These are phyloP conservation scores for Apiotrichum sp. DNA, from an alignment of 1,284 basidiomycete genomes.

Conservation along the genomic window DNA sequence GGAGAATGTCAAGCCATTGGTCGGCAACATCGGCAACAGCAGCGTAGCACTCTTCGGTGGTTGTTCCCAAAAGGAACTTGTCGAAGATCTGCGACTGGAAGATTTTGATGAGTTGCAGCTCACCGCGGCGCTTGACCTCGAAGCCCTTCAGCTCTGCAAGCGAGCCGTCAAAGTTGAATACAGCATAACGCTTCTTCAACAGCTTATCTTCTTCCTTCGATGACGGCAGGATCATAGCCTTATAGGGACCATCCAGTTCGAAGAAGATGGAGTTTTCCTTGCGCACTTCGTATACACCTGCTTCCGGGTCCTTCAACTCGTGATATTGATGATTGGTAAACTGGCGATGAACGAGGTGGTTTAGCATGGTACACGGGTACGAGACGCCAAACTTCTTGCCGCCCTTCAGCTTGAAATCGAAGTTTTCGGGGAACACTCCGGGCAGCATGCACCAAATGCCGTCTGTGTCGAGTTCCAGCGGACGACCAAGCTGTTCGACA, in stretches of 20 bases:
- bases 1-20: conserved; percentile 96
- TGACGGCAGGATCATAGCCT: conserved; percentile 97
- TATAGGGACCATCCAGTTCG: conserved; percentile 97
- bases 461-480: conserved; percentile 96
- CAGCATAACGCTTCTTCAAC: conserved; percentile 97
- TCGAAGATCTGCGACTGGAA: conserved; percentile 99
- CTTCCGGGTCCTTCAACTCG: conserved; percentile 70
- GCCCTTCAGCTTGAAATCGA: conserved; percentile 82
- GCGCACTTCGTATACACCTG: conserved; percentile 77
- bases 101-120: conserved; percentile 98
- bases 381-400: conserved; percentile 88
- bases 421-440: conserved; percentile 95
- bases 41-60: conserved; percentile 90
- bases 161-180: conserved; percentile 98
- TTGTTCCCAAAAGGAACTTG: conserved; percentile 87
- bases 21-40: conserved; percentile 91
- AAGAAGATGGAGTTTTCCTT: conserved; percentile 99
- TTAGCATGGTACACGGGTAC: conserved; percentile 99
- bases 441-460: conserved; percentile 99
- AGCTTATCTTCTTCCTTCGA: conserved; percentile 99
- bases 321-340: conserved; percentile 99
- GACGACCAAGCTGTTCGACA: conserved; percentile 95
- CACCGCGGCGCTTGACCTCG: conserved; percentile 96
- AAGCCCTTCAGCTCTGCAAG: conserved; percentile 98
- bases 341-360: conserved; percentile 89